phyloP scores from a whole-genome alignment of 129 eudicot species.

The Arctium lappa region DNA sequence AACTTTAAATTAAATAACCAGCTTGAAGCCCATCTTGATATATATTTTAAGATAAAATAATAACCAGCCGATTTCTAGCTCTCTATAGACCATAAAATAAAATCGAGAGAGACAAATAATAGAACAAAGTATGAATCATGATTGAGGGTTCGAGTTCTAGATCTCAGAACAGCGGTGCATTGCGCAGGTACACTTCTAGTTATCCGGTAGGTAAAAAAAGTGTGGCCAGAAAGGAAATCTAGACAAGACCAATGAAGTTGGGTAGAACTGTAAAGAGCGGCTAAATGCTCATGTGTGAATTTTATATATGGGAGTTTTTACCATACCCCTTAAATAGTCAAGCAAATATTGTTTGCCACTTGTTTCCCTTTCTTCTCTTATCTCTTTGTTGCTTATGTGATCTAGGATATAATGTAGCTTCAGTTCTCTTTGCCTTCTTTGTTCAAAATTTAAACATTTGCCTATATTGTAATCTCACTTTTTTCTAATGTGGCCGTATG shows the following conservation, averaged over 20 bases:
- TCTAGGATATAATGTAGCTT: not conserved
- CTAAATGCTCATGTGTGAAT: not conserved
- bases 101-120: too few relatives aligned
- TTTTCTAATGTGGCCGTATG: not conserved
- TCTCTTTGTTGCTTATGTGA: not conserved
- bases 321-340: not conserved
- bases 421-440: not conserved
- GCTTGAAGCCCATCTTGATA: too few relatives aligned
- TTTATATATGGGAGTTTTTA: not conserved
- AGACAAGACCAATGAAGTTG: not conserved
- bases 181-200: too few relatives aligned
- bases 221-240: not conserved
- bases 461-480: not conserved
- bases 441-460: not conserved
- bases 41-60: too few relatives aligned
- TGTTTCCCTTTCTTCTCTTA: not conserved
- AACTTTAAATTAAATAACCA: too few relatives aligned
- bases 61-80: too few relatives aligned
- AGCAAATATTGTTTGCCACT: not conserved
- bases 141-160: too few relatives aligned
- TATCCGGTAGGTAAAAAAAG: not conserved
- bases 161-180: too few relatives aligned
- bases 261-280: not conserved
- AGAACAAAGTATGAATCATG: too few relatives aligned
- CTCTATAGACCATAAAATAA: too few relatives aligned